Evolutionary conservation across 2,329 filamentous ascomycete genomes (phyloP).

Genomic region (Xylariomycetidae sp.): DNA sequence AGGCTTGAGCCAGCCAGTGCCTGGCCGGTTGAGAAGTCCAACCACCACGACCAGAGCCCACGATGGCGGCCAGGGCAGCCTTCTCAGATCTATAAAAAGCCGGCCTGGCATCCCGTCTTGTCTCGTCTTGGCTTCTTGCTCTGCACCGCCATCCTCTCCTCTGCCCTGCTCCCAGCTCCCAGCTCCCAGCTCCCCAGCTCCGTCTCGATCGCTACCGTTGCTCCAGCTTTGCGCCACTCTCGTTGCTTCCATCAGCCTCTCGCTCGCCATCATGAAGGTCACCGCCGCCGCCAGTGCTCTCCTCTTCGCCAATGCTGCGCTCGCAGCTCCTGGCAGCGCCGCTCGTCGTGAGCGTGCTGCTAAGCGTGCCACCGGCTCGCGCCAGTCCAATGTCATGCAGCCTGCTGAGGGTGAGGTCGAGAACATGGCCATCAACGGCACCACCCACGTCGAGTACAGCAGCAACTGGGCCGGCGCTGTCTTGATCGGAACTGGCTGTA

Average conservation of each 20-base stretch:
- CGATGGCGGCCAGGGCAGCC: no score
- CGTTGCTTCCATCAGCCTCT: not conserved
- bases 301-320: slow-evolving; percentile 33
- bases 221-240: not conserved
- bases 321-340: slow-evolving; percentile 40
- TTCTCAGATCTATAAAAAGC: no score
- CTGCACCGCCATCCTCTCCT: no score
- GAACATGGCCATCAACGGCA: slow-evolving; percentile 25
- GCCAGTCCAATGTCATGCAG: slow-evolving; percentile 18
- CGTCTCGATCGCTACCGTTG: not conserved
- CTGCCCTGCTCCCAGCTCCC: no score
- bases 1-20: no score
- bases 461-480: slow-evolving; percentile 57
- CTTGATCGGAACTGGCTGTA: slow-evolving; percentile 37
- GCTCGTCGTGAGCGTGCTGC: slow-evolving; percentile 31
- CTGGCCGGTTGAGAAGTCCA: no score
- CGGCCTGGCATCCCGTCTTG: no score
- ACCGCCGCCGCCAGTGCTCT: slow-evolving; percentile 29
- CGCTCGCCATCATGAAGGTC: slow-evolving; percentile 42
- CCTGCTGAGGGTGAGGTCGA: slow-evolving; percentile 23
- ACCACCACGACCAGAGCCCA: no score
- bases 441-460: slow-evolving; percentile 40
- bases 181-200: no score
- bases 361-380: slow-evolving; percentile 11
- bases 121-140: no score